Conservation (phyloP, 2,329 filamentous ascomycete species). For the Exophiala sp. region DNA sequence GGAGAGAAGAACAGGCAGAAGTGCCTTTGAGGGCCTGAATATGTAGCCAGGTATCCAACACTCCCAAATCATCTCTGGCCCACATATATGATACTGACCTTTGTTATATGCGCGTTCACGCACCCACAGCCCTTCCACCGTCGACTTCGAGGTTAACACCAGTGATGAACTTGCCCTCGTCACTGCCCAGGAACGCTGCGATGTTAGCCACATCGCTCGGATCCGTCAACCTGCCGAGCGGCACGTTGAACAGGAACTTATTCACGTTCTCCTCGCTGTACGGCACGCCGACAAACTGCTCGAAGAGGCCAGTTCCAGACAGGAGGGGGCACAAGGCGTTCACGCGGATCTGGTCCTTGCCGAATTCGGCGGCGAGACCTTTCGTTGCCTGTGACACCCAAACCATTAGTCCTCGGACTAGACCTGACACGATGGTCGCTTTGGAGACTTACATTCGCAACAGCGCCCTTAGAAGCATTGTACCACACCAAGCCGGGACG, state of each 20-base stretch:
- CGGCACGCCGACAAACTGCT: constrained; percentile 40
- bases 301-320: constrained; percentile 60
- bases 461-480: constrained; percentile 44
- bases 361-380: constrained; percentile 52
- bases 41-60: not conserved
- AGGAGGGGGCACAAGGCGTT: constrained; percentile 61
- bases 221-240: constrained; percentile 42
- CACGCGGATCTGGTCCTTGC: constrained; percentile 46
- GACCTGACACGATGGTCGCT: not conserved
- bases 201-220: constrained; percentile 66
- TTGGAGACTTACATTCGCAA: constrained; percentile 38
- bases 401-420: not conserved
- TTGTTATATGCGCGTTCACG: not conserved
- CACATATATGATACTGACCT: not conserved
- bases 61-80: not conserved
- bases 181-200: constrained; percentile 60
- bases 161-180: constrained; percentile 67
- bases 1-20: no score
- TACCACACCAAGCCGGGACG: constrained; percentile 46
- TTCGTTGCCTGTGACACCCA: constrained; percentile 49
- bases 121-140: constrained; percentile 24
- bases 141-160: constrained; percentile 28
- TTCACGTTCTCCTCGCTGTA: constrained; percentile 44
- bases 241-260: constrained; percentile 44
- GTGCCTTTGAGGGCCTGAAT: no score